Conservation (phyloP, 1,139 yeast species). For the Sugiyamaella sp. region DNA sequence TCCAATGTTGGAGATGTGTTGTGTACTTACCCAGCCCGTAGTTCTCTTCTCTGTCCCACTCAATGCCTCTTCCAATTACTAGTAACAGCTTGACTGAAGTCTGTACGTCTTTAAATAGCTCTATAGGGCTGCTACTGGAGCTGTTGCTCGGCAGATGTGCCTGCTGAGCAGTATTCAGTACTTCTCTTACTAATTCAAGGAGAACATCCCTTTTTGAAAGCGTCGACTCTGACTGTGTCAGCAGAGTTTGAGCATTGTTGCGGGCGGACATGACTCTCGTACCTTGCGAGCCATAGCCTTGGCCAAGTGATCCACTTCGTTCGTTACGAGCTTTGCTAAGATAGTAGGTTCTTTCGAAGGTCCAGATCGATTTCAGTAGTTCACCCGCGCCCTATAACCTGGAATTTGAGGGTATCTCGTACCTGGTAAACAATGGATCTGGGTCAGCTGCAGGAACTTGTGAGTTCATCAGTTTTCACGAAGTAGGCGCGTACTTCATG, state of each 20-base stretch:
- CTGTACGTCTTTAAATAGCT: constrained; percentile 15
- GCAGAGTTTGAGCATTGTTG: constrained; percentile 14
- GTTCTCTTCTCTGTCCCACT: constrained; percentile 8
- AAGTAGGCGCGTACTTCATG: constrained; percentile 1
- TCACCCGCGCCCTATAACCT: too few relatives aligned
- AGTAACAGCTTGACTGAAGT: constrained; percentile 21
- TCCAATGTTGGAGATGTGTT: not conserved
- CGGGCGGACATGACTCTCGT: constrained; percentile 3
- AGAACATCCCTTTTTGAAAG: constrained; percentile 22
- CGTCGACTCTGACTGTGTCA: constrained; percentile 23
- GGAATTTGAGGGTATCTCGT: too few relatives aligned
- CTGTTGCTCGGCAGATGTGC: not conserved
- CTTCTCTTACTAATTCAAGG: constrained; percentile 21
- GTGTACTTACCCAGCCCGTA: constrained; percentile 7
- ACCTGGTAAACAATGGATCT: too few relatives aligned
- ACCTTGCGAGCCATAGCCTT: not conserved
- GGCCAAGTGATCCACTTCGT: too few relatives aligned
- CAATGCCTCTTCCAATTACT: constrained; percentile 22
- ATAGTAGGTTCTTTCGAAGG: too few relatives aligned
- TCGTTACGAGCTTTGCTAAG: too few relatives aligned
- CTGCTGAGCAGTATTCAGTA: constrained; percentile 9
- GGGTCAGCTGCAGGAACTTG: not conserved
- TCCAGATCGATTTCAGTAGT: too few relatives aligned
- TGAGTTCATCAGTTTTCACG: not conserved
- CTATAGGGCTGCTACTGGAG: constrained; percentile 7